Conservation (phyloP, 2,329 filamentous ascomycete genomes). For the Ophidiomyces ophidiicola region DNA sequence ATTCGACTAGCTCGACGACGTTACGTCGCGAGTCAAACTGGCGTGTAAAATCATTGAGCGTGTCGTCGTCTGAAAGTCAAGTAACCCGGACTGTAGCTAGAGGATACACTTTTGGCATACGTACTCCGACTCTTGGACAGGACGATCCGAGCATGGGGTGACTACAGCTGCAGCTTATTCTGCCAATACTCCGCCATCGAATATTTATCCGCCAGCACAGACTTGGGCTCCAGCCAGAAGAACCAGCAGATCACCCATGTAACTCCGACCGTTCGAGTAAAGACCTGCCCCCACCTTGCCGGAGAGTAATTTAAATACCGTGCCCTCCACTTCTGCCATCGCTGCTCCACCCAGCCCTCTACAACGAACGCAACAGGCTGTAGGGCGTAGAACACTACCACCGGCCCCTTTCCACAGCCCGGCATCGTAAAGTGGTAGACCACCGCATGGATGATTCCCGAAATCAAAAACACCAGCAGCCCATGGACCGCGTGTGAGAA, state of each 20-base stretch:
- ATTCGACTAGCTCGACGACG: constrained; percentile 13
- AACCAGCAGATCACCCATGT: constrained; percentile 8
- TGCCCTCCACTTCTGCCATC: neutral
- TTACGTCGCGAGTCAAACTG: constrained; percentile 14
- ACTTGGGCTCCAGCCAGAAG: constrained; percentile 9
- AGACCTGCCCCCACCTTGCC: neutral
- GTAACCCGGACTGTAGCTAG: neutral
- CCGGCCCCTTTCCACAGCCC: neutral
- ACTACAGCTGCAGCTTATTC: neutral
- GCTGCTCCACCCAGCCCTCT: neutral
- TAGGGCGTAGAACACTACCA: constrained; percentile 6
- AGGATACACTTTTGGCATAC: no score
- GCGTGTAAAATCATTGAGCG: constrained; percentile 16
- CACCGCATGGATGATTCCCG: constrained; percentile 1
- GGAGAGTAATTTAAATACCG: neutral
- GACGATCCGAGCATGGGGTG: no score
- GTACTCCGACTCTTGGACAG: no score
- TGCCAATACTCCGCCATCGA: neutral
- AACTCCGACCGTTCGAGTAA: constrained; percentile 5
- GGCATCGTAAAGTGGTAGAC: constrained; percentile 5
- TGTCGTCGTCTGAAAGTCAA: neutral
- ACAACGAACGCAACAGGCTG: constrained; percentile 4
- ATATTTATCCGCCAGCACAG: constrained; percentile 1
- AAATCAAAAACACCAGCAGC: constrained; percentile 4
- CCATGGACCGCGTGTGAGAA: constrained; percentile 6